Evolutionary conservation across 2,329 filamentous ascomycete species (phyloP).

Genomic region (Cladorrhinum sp.): DNA sequence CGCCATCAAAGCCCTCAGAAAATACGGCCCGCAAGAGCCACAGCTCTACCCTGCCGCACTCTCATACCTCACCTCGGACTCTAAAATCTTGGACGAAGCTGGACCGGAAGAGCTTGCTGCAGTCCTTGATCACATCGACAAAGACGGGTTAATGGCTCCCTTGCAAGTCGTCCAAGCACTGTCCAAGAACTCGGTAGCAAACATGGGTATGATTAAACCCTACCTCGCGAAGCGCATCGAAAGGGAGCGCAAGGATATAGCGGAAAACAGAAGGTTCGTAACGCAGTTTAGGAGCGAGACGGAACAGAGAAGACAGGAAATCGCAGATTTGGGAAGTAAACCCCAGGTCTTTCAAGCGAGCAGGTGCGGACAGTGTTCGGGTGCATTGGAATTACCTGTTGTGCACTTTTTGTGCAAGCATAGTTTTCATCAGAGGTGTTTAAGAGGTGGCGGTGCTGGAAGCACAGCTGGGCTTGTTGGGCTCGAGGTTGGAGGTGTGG

Average conservation of each 20-base stretch:
- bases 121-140: conserved; percentile 82
- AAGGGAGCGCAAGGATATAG: conserved; percentile 83
- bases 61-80: conserved; percentile 87
- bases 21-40: conserved; percentile 88
- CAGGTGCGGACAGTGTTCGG: conserved; percentile 78
- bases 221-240: conserved; percentile 89
- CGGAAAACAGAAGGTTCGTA: conserved; percentile 73
- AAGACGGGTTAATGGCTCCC: conserved; percentile 89
- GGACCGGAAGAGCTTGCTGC: conserved; percentile 75
- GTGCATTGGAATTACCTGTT: conserved; percentile 76
- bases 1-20: conserved; percentile 82
- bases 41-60: conserved; percentile 90
- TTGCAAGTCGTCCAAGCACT: conserved; percentile 95
- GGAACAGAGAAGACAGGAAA: conserved; percentile 71
- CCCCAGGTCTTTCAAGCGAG: conserved; percentile 89
- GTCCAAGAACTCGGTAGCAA: conserved; percentile 67
- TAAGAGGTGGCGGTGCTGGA: conserved; percentile 48
- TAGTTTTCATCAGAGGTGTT: conserved; percentile 88
- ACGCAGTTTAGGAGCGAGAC: conserved; percentile 82
- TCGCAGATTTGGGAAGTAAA: conserved; percentile 72
- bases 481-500: conserved; percentile 20
- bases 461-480: conserved; percentile 31
- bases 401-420: conserved; percentile 98
- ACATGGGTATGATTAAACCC: conserved; percentile 94
- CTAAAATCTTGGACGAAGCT: conserved; percentile 77